Percentiles rank a stretch among this genome's conserved stretches.
Conservation (phyloP, 2,329 filamentous ascomycete species). For the Ophiostoma triangulosporum region DNA sequence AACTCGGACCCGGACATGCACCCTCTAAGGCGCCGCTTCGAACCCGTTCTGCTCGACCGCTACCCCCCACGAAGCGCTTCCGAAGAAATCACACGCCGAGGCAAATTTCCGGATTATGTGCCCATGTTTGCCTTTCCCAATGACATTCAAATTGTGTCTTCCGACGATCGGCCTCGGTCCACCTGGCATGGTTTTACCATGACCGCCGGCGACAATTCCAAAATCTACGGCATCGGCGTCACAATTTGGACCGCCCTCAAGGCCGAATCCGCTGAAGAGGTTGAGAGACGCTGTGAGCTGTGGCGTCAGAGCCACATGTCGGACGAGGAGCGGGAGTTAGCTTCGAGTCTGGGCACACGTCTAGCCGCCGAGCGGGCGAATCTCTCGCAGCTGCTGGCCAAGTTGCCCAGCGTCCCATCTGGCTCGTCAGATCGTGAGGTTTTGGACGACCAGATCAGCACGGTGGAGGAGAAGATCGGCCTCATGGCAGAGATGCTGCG, state of each 20-base stretch:
- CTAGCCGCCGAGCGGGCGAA: slow-evolving; percentile 80
- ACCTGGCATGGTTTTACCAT: slow-evolving; percentile 99
- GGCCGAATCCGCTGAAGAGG: slow-evolving; percentile 65
- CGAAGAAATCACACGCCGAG: slow-evolving; percentile 67
- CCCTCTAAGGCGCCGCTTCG: slow-evolving; percentile 82
- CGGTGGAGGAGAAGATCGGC: slow-evolving; percentile 91
- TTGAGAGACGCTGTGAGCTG: slow-evolving; percentile 70
- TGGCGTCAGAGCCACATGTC: slow-evolving; percentile 83
- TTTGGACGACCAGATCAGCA: slow-evolving; percentile 86
- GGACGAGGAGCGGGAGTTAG: slow-evolving; percentile 78
- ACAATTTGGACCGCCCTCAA: slow-evolving; percentile 88
- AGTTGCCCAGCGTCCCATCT: slow-evolving; percentile 66
- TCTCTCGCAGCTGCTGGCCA: slow-evolving; percentile 73
- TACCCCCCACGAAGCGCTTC: slow-evolving; percentile 75
- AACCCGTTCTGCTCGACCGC: slow-evolving; percentile 88
- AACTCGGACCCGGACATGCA: slow-evolving; percentile 89
- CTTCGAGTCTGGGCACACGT: slow-evolving; percentile 78
- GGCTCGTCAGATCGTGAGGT: slow-evolving; percentile 69
- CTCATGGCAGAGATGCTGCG: slow-evolving; percentile 93
- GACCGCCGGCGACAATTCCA: slow-evolving; percentile 85
- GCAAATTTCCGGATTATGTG: slow-evolving; percentile 89
- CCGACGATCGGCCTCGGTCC: slow-evolving; percentile 84
- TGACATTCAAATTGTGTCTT: slow-evolving; percentile 92
- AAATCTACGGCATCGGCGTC: slow-evolving; percentile 80
- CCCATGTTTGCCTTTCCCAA: slow-evolving; percentile 99